Conservation (phyloP, 1,284 basidiomycete genomes). For the Ustilago cynodontis region DNA sequence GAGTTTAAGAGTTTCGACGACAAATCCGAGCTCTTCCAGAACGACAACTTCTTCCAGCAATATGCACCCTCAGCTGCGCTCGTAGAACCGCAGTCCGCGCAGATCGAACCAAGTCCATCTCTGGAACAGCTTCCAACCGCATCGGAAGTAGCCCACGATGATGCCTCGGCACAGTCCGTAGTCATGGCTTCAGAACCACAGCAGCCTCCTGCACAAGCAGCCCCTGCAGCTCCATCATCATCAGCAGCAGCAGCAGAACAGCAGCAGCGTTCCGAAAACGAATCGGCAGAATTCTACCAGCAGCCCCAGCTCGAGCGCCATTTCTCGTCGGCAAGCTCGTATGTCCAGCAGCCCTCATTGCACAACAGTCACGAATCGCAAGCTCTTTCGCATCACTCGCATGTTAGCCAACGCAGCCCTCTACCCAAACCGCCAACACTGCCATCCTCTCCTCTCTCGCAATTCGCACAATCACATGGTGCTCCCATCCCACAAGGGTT, state of each 20-base stretch:
- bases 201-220: slow-evolving; percentile 5
- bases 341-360: slow-evolving; percentile 29
- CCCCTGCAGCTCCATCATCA: neutral
- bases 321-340: slow-evolving; percentile 51
- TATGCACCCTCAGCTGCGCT: slow-evolving; percentile 35
- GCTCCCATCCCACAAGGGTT: slow-evolving; percentile 2
- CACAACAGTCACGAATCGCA: slow-evolving; percentile 30
- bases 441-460: slow-evolving; percentile 17
- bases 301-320: slow-evolving; percentile 41
- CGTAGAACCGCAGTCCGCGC: slow-evolving; percentile 45
- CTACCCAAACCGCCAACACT: slow-evolving; percentile 33
- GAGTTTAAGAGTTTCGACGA: slow-evolving; percentile 45
- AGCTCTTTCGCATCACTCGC: slow-evolving; percentile 24
- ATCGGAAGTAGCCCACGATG: neutral
- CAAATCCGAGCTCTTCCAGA: slow-evolving; percentile 27
- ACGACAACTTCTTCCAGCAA: slow-evolving; percentile 43
- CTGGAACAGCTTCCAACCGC: slow-evolving; percentile 9
- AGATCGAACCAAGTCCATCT: slow-evolving; percentile 30
- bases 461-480: slow-evolving; percentile 12
- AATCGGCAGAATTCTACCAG: slow-evolving; percentile 1
- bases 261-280: neutral
- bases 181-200: neutral
- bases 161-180: slow-evolving; percentile 6
- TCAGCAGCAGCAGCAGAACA: slow-evolving; percentile 5
- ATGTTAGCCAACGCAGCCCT: slow-evolving; percentile 34